Evolutionary conservation across 2,329 filamentous ascomycete genomes (phyloP).

Genomic region (Xylariaceae sp.): DNA sequence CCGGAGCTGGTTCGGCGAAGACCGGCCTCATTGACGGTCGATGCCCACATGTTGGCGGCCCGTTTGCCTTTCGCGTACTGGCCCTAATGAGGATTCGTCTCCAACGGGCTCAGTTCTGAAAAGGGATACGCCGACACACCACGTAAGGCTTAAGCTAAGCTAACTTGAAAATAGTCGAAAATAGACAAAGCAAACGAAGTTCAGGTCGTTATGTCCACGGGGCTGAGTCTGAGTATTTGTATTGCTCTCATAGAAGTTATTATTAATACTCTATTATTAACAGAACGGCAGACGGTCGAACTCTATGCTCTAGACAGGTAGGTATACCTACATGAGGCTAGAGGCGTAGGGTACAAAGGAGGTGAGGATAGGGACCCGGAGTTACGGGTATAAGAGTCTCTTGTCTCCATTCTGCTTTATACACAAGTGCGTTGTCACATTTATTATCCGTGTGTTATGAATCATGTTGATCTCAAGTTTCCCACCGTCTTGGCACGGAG

Average conservation of each 20-base stretch:
- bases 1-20: slow-evolving; percentile 31
- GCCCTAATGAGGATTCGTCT: neutral
- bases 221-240: too few species aligned
- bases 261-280: neutral
- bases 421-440: slow-evolving; percentile 3
- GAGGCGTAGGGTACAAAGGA: too few species aligned
- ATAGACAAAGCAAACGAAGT: neutral
- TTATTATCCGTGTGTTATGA: slow-evolving; percentile 3
- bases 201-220: too few species aligned
- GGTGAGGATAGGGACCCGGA: slow-evolving; percentile 6
- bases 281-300: neutral
- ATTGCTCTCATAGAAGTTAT: neutral
- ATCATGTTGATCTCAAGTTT: too few species aligned
- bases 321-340: too few species aligned
- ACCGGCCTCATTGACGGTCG: slow-evolving; percentile 28
- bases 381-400: slow-evolving; percentile 6
- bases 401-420: slow-evolving; percentile 10
- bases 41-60: slow-evolving; percentile 31
- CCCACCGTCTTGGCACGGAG: too few species aligned
- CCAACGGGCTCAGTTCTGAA: neutral
- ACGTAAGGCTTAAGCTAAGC: neutral
- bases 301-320: too few species aligned
- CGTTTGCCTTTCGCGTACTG: neutral
- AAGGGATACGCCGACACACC: neutral
- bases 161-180: neutral